Percentiles rank a stretch among this genome's conserved stretches.
These are phyloP conservation scores for Lepiota brunneoincarnata DNA, from an alignment of 768 basidiomycete genomes.

Conservation along the genomic window DNA sequence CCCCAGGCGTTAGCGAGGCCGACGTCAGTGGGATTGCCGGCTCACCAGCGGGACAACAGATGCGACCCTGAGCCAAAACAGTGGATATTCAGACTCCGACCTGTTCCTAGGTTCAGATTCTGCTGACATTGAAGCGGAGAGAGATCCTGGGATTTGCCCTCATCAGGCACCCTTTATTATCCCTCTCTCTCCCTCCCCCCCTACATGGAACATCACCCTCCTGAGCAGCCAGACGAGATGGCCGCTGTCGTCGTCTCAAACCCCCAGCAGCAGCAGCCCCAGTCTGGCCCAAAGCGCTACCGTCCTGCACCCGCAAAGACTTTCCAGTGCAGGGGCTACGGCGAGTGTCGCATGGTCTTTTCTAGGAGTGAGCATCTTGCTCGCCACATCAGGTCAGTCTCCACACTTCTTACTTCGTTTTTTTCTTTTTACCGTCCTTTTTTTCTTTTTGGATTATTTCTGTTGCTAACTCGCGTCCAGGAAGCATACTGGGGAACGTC, in stretches of 20 bases:
- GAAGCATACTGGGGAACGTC: constrained; percentile 97
- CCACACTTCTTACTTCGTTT: constrained; percentile 6
- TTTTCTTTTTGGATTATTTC: too few relatives aligned
- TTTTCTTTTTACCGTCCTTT: constrained; percentile 12
- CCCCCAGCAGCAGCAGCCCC: constrained; percentile 11
- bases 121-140: constrained; percentile 5
- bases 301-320: constrained; percentile 88
- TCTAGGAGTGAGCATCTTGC: constrained; percentile 94
- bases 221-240: constrained; percentile 5
- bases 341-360: constrained; percentile 96
- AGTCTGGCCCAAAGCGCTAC: constrained; percentile 54
- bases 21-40: not conserved
- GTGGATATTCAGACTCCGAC: constrained; percentile 9
- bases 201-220: constrained; percentile 10
- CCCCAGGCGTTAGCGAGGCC: not conserved
- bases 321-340: constrained; percentile 93
- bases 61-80: constrained; percentile 4
- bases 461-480: constrained; percentile 40
- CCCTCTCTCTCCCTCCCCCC: not conserved
- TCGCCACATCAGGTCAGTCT: constrained; percentile 84
- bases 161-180: constrained; percentile 10
- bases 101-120: constrained; percentile 8
- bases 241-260: constrained; percentile 9
- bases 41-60: not conserved
- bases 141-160: constrained; percentile 4